Evolutionary conservation across 1,139 yeast genomes (phyloP).

Genomic region (Scheffersomyces segobiensis): DNA sequence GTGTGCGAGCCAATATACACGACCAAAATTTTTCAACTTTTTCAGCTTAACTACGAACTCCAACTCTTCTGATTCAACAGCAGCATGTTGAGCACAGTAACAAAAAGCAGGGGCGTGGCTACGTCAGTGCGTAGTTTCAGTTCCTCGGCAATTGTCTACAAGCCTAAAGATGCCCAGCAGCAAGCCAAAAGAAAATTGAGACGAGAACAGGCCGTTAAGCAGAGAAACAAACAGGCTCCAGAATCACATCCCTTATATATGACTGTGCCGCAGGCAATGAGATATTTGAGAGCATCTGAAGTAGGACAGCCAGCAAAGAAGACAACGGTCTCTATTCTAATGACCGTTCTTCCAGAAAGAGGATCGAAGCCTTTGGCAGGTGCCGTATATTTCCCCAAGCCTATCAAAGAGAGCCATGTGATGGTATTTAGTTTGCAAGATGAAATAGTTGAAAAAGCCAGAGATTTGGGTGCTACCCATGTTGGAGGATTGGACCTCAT

Average conservation of each 20-base stretch:
- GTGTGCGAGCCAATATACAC: not conserved
- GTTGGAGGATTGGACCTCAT: constrained; percentile 78
- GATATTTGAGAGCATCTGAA: constrained; percentile 83
- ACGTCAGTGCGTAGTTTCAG: not conserved
- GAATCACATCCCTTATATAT: constrained; percentile 61
- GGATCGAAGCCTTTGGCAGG: constrained; percentile 81
- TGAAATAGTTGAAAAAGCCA: constrained; percentile 53
- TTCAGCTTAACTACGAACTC: not conserved
- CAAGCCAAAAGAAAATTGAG: constrained; percentile 24
- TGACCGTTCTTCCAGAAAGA: constrained; percentile 71
- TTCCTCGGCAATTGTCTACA: constrained; percentile 6
- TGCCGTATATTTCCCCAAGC: constrained; percentile 72
- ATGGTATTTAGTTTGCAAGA: constrained; percentile 68
- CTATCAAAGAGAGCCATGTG: constrained; percentile 63
- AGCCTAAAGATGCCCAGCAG: constrained; percentile 13
- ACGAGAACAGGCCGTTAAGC: constrained; percentile 35
- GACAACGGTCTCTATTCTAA: constrained; percentile 66
- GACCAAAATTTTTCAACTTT: not conserved
- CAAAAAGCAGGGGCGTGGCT: not conserved
- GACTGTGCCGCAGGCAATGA: constrained; percentile 71
- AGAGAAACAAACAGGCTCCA: constrained; percentile 49
- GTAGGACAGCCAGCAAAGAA: constrained; percentile 76
- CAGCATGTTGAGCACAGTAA: not conserved
- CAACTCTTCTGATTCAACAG: not conserved
- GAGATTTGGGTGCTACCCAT: constrained; percentile 54